Conservation (phyloP, 768 basidiomycete genomes). For the Psilocybe subaeruginosa region DNA sequence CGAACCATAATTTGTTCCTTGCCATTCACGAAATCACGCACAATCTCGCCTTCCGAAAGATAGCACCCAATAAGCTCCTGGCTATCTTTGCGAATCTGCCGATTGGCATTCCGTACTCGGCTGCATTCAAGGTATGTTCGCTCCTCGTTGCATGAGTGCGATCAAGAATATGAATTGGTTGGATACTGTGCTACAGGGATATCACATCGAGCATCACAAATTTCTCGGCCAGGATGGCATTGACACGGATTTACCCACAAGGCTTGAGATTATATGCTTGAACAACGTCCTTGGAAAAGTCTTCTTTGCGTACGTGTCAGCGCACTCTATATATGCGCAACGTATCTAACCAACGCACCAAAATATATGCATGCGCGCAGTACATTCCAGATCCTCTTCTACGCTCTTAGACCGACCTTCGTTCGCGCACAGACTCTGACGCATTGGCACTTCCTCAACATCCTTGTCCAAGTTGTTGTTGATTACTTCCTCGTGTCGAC, state of each 20-base stretch:
- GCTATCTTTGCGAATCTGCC: slow-evolving; percentile 93
- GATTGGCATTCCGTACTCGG: slow-evolving; percentile 93
- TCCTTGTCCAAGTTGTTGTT: slow-evolving; percentile 68
- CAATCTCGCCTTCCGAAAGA: slow-evolving; percentile 88
- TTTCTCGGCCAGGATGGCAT: slow-evolving; percentile 94
- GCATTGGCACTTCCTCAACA: slow-evolving; percentile 83
- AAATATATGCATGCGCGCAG: slow-evolving; percentile 37
- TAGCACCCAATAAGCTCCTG: slow-evolving; percentile 82
- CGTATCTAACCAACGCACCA: neutral
- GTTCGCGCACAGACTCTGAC: slow-evolving; percentile 84
- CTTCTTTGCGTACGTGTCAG: slow-evolving; percentile 83
- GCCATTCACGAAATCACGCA: slow-evolving; percentile 99
- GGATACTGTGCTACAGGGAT: slow-evolving; percentile 51
- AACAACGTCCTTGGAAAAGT: slow-evolving; percentile 98
- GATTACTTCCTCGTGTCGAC: slow-evolving; percentile 64
- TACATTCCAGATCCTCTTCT: slow-evolving; percentile 98
- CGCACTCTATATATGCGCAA: slow-evolving; percentile 25
- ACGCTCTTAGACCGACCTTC: slow-evolving; percentile 93
- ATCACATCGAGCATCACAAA: slow-evolving; percentile 97
- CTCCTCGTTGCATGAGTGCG: neutral
- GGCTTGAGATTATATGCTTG: slow-evolving; percentile 79
- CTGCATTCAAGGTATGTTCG: slow-evolving; percentile 83
- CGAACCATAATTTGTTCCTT: slow-evolving; percentile 97
- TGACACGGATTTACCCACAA: slow-evolving; percentile 93
- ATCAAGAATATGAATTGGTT: neutral